phyloP scores from a whole-genome alignment of 345 rosid genomes.

The Geranium rotundifolium region DNA sequence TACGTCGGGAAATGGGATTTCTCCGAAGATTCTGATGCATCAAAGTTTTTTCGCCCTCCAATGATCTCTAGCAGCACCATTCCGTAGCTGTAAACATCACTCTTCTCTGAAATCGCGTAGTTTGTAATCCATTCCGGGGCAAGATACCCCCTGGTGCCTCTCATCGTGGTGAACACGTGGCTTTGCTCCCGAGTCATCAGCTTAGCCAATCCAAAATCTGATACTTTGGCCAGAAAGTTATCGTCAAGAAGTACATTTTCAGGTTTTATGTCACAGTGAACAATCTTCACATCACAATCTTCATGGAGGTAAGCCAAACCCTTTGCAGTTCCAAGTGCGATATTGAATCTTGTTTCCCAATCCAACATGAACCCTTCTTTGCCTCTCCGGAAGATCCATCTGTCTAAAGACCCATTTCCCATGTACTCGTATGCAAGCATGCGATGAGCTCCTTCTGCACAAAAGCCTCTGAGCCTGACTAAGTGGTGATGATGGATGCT shows the following conservation, averaged over 20 bases:
- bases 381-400: not conserved
- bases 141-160: not conserved
- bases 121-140: not conserved
- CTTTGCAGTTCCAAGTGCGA: not conserved
- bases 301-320: not conserved
- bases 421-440: constrained; percentile 84
- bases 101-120: not conserved
- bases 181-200: not conserved
- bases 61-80: not conserved
- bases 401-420: constrained; percentile 10
- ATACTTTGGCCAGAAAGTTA: not conserved
- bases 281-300: not conserved
- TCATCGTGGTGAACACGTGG: not conserved
- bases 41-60: not conserved
- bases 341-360: not conserved
- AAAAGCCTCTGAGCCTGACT: constrained; percentile 79
- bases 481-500: constrained; percentile 86
- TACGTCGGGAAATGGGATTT: not conserved
- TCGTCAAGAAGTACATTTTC: constrained; percentile 1
- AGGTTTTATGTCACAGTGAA: constrained; percentile 1
- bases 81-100: not conserved
- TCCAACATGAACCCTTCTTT: not conserved
- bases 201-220: constrained; percentile 4
- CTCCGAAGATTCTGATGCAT: not conserved
- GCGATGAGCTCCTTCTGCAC: constrained; percentile 75